These are phyloP conservation scores for Monosporascus ibericus DNA, from an alignment of 2,329 filamentous ascomycete genomes.

Conservation along the genomic window DNA sequence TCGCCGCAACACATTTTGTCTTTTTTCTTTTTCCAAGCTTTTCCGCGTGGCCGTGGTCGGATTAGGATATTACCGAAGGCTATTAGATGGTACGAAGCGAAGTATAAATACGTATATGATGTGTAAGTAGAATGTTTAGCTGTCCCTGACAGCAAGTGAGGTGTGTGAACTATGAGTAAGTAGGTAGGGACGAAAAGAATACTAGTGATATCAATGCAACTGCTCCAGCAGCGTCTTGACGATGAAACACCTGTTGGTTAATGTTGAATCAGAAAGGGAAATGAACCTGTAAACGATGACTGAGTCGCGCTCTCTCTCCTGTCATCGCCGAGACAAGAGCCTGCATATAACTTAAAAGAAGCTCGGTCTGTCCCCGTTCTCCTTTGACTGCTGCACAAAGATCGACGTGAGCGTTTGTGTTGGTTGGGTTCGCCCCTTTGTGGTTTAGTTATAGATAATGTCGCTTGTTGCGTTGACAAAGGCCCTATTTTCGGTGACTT, in stretches of 20 bases:
- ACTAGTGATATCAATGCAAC: not conserved
- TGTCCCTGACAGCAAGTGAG: not conserved
- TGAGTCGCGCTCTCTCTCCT: not conserved
- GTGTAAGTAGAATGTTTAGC: not conserved
- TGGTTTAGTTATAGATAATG: too few species aligned
- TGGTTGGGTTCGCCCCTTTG: too few species aligned
- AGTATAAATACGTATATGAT: not conserved
- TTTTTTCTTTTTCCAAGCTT: not conserved
- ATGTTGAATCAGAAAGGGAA: not conserved
- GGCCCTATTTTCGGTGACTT: too few species aligned
- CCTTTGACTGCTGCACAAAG: too few species aligned
- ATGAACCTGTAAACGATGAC: not conserved
- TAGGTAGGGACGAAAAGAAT: not conserved
- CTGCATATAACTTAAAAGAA: too few species aligned
- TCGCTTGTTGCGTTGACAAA: too few species aligned
- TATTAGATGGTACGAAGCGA: not conserved
- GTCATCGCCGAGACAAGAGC: too few species aligned
- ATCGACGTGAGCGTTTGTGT: too few species aligned
- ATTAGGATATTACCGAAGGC: not conserved
- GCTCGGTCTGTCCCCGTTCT: too few species aligned
- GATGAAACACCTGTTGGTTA: not conserved
- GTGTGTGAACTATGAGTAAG: not conserved
- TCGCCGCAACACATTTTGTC: slow-evolving; percentile 10
- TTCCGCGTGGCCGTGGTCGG: not conserved
- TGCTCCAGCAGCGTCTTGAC: not conserved